A percentile compares a stretch with the other conserved stretches of the same genome.
Evolutionary conservation across 2,329 filamentous ascomycete species (phyloP).

Genomic region (Colletotrichum graminicola): DNA sequence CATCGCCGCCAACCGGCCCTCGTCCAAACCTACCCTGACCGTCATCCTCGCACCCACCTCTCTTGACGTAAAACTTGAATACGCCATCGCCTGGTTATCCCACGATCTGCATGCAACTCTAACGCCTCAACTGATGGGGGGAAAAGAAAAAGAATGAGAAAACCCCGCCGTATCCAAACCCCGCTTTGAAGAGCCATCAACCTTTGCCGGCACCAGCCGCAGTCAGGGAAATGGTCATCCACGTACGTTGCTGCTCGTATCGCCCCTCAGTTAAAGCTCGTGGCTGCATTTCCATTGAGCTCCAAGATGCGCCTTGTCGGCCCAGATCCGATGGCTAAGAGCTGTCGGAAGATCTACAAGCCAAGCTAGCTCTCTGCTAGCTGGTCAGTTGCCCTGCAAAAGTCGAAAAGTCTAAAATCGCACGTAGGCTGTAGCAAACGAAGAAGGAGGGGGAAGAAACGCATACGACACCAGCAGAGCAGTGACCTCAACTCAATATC

Average conservation of each 20-base stretch:
- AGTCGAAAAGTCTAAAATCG: constrained; percentile 9
- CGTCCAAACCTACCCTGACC: not conserved
- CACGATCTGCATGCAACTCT: constrained; percentile 8
- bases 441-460: constrained; percentile 11
- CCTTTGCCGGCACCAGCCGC: not conserved
- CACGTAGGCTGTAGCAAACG: not conserved
- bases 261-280: not conserved
- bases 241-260: constrained; percentile 9
- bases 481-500: constrained; percentile 19
- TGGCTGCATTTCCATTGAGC: not conserved
- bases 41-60: not conserved
- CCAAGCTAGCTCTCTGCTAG: not conserved
- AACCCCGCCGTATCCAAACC: too few species aligned
- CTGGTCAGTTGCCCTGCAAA: not conserved
- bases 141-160: not conserved
- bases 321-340: not conserved
- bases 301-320: not conserved
- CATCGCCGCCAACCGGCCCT: not conserved
- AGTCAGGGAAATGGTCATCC: not conserved
- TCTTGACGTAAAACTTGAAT: not conserved
- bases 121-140: not conserved
- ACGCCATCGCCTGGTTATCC: constrained; percentile 3
- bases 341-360: not conserved
- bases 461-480: constrained; percentile 20
- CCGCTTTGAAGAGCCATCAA: not conserved